A percentile compares a stretch with the other conserved stretches of the same genome.
phyloP scores from a whole-genome alignment of 2,329 filamentous ascomycete genomes.

The Xylaria sp. region DNA sequence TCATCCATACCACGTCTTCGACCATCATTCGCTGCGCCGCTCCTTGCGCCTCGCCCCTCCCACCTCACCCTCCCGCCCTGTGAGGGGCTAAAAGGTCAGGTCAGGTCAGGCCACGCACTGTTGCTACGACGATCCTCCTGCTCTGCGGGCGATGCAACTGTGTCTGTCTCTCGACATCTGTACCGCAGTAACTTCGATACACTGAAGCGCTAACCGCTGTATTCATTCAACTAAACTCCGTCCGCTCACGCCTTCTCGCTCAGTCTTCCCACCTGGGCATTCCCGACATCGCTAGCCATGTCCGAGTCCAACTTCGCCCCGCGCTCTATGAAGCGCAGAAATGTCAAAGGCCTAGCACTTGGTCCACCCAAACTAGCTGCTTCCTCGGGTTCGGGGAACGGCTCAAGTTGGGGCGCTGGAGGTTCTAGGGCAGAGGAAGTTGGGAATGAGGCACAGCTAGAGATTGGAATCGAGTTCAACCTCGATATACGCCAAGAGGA shows the following conservation, averaged over 20 bases:
- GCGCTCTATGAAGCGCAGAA: constrained; percentile 97
- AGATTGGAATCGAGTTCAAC: constrained; percentile 98
- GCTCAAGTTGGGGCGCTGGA: constrained; percentile 51
- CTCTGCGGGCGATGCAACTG: constrained; percentile 26
- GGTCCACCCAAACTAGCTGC: constrained; percentile 74
- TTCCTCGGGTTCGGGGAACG: constrained; percentile 71
- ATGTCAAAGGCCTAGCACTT: constrained; percentile 93
- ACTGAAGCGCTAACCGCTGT: background rate
- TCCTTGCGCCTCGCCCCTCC: constrained; percentile 21
- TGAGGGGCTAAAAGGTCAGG: constrained; percentile 32
- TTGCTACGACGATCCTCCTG: constrained; percentile 10
- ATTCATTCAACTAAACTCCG: constrained; percentile 9
- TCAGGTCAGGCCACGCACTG: constrained; percentile 22
- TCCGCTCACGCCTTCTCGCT: constrained; percentile 4
- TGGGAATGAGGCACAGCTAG: constrained; percentile 68
- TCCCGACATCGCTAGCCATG: constrained; percentile 51
- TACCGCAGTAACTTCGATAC: background rate
- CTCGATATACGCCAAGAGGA: constrained; percentile 91
- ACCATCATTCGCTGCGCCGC: constrained; percentile 7
- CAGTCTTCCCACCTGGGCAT: constrained; percentile 3
- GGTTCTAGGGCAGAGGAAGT: constrained; percentile 56
- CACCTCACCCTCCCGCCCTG: constrained; percentile 23
- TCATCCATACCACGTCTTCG: background rate
- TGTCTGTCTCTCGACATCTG: constrained; percentile 10
- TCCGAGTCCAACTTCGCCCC: constrained; percentile 64